Base-by-base conservation (phyloP, 768 basidiomycete species). In the Thelephora aurantiotincta region DNA sequence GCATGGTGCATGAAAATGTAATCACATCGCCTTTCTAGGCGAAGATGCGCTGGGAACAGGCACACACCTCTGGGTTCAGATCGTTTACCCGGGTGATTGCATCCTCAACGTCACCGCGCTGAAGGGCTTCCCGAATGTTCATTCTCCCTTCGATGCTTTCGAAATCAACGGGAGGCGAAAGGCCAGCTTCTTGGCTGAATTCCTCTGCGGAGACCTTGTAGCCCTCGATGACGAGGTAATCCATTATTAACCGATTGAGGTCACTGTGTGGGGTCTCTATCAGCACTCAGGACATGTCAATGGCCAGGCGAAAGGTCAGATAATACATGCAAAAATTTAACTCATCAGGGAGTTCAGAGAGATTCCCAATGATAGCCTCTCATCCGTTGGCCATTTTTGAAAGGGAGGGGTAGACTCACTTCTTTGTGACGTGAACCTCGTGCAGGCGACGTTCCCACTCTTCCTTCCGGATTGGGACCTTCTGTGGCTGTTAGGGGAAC, bases 1-100 rank as follows among this genome's bases (percentile, higher is more conserved):
- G 92, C 82, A 90, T 94, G 92, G 93, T 96, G 92, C 93, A 96
- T 96, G 89, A 85, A 82, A 63, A 57, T 89, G 69, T 82, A 92
- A 94, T 94, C 91, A 69, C 87, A 63, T 68, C 63, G 60, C 48
- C 36, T n/a, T 51, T 35, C 41, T 45, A 52, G 46, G 37, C 43
- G 55, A 36, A 46, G 35, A 36, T 11, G 44, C 0, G 35, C 57
- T 11, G 48, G 48, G 48, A 51, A 37, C 12, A 33, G 56, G 26
- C 30, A 65, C 88, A 69, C 66, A 98, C 96, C 82, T 97, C 93
- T 23, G 91, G 88, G 62, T 98, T 90, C 55, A 98, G 64, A 63
- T 98, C 94, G 57, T 98, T 97, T 35, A 96, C 88, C 36, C 84
- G 72, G n/a, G 84, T 80, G 50, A 98, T 94, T 19, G 96, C 96